Evolutionary conservation across 176 grass and related monocot genomes (phyloP), one percentile per base, ranked within the genome.

Genomic region (Dactylis glomerata): DNA sequence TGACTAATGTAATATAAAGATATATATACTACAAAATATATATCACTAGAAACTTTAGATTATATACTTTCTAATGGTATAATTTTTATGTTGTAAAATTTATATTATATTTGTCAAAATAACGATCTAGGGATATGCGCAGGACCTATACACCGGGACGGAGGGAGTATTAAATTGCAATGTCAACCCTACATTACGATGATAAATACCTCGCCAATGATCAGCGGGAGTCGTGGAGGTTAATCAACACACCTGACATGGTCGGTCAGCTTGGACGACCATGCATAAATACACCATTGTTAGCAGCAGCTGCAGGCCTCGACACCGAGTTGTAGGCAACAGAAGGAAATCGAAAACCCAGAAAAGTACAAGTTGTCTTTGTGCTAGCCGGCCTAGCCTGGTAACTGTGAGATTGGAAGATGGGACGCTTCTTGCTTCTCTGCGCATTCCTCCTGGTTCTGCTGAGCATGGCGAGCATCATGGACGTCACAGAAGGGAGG

Each of bases 401-500:
- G n/a, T n/a, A n/a, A n/a, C n/a, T n/a, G 55, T 26, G 38, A 76
- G 73, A 36, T 67, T 6, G 47, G 26, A 76, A 20, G 84, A 88
- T 40, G 76, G 79, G 46, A 20, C 58, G 68, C 34, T 32, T n/a
- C 4, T 22, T 84, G 57, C 57, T 30, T 2, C 30, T 81, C 36
- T 68, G 28, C 47, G 46, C 49, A 31, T 31, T 89, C 59, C 1
- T 89, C 17, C 30, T 88, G 51, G 59, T 38, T 50, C 30, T 59
- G 26, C 30, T 85, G 77, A 75, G 77, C 69, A 17, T 32, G 20
- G 82, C 69, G 37, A 81, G 22, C 61, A 76, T 85, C 38, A 10
- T 6, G 56, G 81, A 57, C 75, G 81, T 64, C 67, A 27, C 82
- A 28, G 87, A 84, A 33, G 87, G 68, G 16, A 58, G 69, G 36